Conservation (phyloP, 257 asterid genomes). For the Verbena officinalis region DNA sequence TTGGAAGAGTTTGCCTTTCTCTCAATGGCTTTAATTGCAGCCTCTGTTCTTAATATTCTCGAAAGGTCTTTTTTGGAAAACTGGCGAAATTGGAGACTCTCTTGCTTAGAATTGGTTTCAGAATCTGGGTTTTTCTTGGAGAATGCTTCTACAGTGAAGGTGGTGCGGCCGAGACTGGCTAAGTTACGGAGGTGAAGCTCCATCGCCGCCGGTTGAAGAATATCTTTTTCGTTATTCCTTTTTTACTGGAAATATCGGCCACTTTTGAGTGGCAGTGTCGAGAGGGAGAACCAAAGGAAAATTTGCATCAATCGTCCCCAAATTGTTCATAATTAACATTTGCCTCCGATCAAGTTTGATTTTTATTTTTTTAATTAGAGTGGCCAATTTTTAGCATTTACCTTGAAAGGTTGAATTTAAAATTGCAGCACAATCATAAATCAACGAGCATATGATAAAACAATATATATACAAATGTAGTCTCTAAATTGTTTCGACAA, state of each 20-base stretch:
- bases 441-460: no score
- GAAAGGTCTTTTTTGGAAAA: slow-evolving; percentile 66
- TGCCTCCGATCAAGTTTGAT: no score
- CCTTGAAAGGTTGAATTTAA: no score
- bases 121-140: slow-evolving; percentile 41
- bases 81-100: slow-evolving; percentile 45
- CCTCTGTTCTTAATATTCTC: slow-evolving; percentile 67
- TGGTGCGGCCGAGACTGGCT: slow-evolving; percentile 31
- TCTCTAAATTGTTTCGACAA: no score
- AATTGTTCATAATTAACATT: no score
- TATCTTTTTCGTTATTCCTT: no score
- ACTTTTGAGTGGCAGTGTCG: neutral
- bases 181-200: slow-evolving; percentile 35
- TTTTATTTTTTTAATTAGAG: no score
- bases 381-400: no score
- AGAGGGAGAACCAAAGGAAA: neutral
- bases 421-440: no score
- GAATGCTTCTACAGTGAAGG: slow-evolving; percentile 33
- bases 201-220: slow-evolving; percentile 40
- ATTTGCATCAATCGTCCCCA: no score
- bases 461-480: no score
- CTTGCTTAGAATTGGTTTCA: slow-evolving; percentile 32
- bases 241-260: neutral
- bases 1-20: slow-evolving; percentile 74
- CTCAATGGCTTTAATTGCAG: slow-evolving; percentile 68